These are phyloP conservation scores for Mortierella sp. DNA, from an alignment of 371 early-diverging fungal genomes.

Conservation along the genomic window DNA sequence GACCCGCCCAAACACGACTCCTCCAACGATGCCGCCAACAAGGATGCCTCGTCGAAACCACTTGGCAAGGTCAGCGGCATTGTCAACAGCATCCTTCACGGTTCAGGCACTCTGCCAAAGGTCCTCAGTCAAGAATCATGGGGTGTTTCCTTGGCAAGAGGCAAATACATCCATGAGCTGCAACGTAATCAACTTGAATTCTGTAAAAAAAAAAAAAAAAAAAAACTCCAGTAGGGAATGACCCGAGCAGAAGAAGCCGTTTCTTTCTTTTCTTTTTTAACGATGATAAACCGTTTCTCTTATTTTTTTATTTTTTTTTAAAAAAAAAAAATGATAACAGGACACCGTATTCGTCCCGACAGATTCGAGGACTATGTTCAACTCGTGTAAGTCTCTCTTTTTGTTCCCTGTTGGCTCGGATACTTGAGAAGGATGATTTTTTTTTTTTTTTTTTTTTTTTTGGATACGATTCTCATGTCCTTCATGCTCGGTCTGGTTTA, in stretches of 20 bases:
- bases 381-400: slow-evolving; percentile 61
- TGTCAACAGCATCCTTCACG: slow-evolving; percentile 53
- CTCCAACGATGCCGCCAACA: neutral
- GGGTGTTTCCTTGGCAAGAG: slow-evolving; percentile 73
- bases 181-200: slow-evolving; percentile 62
- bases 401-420: neutral
- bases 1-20: neutral
- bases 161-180: slow-evolving; percentile 91
- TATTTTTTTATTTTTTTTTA: neutral
- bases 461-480: neutral
- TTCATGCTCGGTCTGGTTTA: neutral
- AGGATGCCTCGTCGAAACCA: slow-evolving; percentile 22
- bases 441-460: neutral
- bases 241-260: neutral
- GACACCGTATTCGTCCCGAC: slow-evolving; percentile 88
- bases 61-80: slow-evolving; percentile 52
- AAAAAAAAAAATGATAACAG: slow-evolving; percentile 37
- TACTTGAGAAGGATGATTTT: too few species aligned
- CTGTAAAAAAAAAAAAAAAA: neutral
- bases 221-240: neutral
- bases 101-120: slow-evolving; percentile 46
- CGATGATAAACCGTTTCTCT: slow-evolving; percentile 1
- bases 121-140: slow-evolving; percentile 52
- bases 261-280: slow-evolving; percentile 5
- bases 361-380: slow-evolving; percentile 84